These are phyloP conservation scores for Nelumbo lutea DNA, from an alignment of 164 flowering plant genomes.

Conservation along the genomic window DNA sequence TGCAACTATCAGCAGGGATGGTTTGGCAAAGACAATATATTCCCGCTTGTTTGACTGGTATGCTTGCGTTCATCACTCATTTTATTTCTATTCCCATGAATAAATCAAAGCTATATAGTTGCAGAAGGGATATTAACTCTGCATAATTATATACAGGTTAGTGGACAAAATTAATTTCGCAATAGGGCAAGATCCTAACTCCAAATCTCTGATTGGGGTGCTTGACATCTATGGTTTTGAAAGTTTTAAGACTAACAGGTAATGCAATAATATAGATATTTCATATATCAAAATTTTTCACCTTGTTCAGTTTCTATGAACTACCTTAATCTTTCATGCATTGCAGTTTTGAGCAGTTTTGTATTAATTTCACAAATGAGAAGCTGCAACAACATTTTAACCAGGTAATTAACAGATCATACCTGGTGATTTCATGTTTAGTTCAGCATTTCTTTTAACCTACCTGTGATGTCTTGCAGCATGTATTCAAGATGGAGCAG, in stretches of 20 bases:
- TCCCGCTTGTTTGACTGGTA: slow-evolving; percentile 91
- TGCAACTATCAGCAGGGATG: slow-evolving; percentile 83
- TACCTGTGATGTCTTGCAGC: slow-evolving; percentile 41
- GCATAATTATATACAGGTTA: slow-evolving; percentile 47
- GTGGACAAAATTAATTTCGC: slow-evolving; percentile 84
- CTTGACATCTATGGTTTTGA: slow-evolving; percentile 99
- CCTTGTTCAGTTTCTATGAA: background rate
- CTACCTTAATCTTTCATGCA: slow-evolving; percentile 2
- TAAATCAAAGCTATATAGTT: background rate
- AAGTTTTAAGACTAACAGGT: slow-evolving; percentile 91
- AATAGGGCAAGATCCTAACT: slow-evolving; percentile 87
- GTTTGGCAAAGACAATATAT: slow-evolving; percentile 88
- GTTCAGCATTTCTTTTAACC: slow-evolving; percentile 4
- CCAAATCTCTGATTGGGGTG: slow-evolving; percentile 76
- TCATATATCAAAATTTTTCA: background rate
- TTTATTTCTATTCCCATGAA: background rate
- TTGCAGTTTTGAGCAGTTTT: slow-evolving; percentile 94
- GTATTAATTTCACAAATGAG: slow-evolving; percentile 93
- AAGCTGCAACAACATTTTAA: slow-evolving; percentile 98
- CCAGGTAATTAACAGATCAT: slow-evolving; percentile 51
- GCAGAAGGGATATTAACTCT: slow-evolving; percentile 6
- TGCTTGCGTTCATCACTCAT: slow-evolving; percentile 6
- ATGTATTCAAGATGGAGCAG: slow-evolving; percentile 95
- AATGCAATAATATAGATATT: slow-evolving; percentile 6
- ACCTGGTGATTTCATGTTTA: slow-evolving; percentile 5